phyloP scores from a whole-genome alignment of 2,329 filamentous ascomycete genomes.

The Tolypocladium nubicola region DNA sequence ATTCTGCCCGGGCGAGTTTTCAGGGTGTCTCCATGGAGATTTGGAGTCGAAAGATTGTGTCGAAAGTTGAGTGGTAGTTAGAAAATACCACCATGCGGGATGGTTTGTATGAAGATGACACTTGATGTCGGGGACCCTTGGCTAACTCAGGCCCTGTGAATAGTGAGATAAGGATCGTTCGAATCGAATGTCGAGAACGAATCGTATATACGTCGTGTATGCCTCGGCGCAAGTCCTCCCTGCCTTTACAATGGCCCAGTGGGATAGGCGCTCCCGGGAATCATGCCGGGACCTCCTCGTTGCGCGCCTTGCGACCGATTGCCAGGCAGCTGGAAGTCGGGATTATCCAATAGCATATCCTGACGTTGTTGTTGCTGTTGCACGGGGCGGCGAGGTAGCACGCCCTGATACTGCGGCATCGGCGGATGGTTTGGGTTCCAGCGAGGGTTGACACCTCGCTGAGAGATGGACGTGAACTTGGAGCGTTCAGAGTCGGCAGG shows the following conservation, averaged over 20 bases:
- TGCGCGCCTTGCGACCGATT: conserved; percentile 17
- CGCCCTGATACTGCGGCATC: conserved; percentile 30
- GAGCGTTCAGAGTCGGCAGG: conserved; percentile 70
- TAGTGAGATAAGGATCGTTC: not conserved
- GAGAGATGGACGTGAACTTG: conserved; percentile 83
- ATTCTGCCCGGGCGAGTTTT: no score
- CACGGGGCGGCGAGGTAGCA: conserved; percentile 31
- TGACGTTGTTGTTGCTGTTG: conserved; percentile 52
- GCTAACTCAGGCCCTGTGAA: not conserved
- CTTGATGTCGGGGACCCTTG: not conserved
- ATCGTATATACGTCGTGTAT: conserved; percentile 9
- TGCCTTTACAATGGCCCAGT: conserved; percentile 4
- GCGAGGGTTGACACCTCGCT: conserved; percentile 77
- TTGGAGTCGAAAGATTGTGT: not conserved
- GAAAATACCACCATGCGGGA: not conserved
- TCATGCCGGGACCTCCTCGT: conserved; percentile 30
- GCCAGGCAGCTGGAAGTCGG: conserved; percentile 68
- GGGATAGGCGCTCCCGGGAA: conserved; percentile 44
- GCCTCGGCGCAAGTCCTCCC: conserved; percentile 2
- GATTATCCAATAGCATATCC: conserved; percentile 72
- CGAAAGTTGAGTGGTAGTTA: not conserved
- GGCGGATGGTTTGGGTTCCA: conserved; percentile 56
- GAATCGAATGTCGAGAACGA: not conserved
- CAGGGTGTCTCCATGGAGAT: not conserved
- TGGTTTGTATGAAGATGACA: not conserved